Evolutionary conservation across 2,329 filamentous ascomycete species (phyloP).

Genomic region (Torrubiellomyces zombiae): DNA sequence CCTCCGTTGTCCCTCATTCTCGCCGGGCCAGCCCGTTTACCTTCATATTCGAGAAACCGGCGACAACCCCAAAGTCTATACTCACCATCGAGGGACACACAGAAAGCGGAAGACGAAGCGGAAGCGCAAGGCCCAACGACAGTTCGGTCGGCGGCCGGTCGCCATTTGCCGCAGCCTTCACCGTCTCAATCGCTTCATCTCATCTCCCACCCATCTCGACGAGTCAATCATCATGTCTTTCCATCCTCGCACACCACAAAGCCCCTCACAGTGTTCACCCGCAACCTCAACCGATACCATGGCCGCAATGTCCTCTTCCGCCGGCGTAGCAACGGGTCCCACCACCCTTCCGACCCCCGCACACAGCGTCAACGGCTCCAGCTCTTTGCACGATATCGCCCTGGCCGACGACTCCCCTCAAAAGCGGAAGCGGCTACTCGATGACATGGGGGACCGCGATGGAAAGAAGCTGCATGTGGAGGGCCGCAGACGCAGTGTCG

Average conservation of each 20-base stretch:
- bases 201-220: constrained; percentile 8
- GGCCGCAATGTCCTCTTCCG: constrained; percentile 33
- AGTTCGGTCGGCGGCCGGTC: constrained; percentile 15
- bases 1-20: neutral
- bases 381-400: constrained; percentile 25
- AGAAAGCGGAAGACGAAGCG: constrained; percentile 9
- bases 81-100: too few relatives aligned
- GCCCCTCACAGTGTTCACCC: constrained; percentile 44
- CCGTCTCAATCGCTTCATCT: neutral
- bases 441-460: constrained; percentile 38
- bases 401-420: constrained; percentile 36
- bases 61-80: too few relatives aligned
- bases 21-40: too few relatives aligned
- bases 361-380: constrained; percentile 43
- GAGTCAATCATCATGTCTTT: constrained; percentile 40
- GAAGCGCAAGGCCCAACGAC: constrained; percentile 15
- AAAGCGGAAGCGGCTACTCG: constrained; percentile 44
- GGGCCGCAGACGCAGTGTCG: constrained; percentile 42
- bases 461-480: constrained; percentile 48
- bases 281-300: constrained; percentile 33
- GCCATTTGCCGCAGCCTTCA: constrained; percentile 13
- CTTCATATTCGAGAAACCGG: too few relatives aligned
- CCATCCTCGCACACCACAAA: constrained; percentile 52
- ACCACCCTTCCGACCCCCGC: constrained; percentile 44
- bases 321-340: too few relatives aligned